Conservation (phyloP, 2,329 filamentous ascomycete species). For the Stylonectria norvegica region DNA sequence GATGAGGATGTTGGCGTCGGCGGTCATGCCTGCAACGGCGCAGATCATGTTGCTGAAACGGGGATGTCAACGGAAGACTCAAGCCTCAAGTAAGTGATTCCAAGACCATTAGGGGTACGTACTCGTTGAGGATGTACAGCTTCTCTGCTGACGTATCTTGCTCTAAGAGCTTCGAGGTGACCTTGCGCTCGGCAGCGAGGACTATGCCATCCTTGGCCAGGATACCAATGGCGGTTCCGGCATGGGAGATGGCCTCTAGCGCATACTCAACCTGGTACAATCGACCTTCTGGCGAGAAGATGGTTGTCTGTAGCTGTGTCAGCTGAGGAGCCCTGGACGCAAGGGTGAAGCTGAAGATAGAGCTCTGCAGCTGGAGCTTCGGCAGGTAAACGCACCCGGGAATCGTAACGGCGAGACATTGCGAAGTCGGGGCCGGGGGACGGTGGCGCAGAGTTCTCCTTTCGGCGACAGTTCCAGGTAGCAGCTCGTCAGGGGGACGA, state of each 20-base stretch:
- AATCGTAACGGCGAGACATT: constrained; percentile 98
- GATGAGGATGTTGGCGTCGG: constrained; percentile 99
- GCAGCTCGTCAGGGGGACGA: too few relatives aligned
- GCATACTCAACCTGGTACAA: constrained; percentile 99
- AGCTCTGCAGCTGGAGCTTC: constrained; percentile 14
- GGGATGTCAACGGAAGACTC: constrained; percentile 7
- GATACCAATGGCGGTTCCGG: constrained; percentile 93
- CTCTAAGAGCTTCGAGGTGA: constrained; percentile 97
- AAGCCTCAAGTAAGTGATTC: background rate
- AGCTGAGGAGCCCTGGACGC: constrained; percentile 16
- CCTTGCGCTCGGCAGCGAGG: constrained; percentile 94
- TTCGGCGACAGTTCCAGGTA: constrained; percentile 6
- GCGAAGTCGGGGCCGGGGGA: constrained; percentile 29
- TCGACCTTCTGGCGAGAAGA: constrained; percentile 98
- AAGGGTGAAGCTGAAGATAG: constrained; percentile 13
- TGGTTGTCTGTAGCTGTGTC: constrained; percentile 72
- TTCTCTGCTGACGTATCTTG: constrained; percentile 99
- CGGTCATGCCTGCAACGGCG: constrained; percentile 97
- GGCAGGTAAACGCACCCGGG: constrained; percentile 64
- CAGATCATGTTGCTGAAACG: constrained; percentile 93
- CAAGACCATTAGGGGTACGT: constrained; percentile 34
- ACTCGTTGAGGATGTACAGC: constrained; percentile 99
- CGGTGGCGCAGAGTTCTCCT: constrained; percentile 3
- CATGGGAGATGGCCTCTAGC: constrained; percentile 96
- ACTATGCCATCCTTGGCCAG: constrained; percentile 98